Evolutionary conservation across 768 basidiomycete genomes (phyloP), one percentile per base, ranked within the genome.

Genomic region (Boletus barrowsii): DNA sequence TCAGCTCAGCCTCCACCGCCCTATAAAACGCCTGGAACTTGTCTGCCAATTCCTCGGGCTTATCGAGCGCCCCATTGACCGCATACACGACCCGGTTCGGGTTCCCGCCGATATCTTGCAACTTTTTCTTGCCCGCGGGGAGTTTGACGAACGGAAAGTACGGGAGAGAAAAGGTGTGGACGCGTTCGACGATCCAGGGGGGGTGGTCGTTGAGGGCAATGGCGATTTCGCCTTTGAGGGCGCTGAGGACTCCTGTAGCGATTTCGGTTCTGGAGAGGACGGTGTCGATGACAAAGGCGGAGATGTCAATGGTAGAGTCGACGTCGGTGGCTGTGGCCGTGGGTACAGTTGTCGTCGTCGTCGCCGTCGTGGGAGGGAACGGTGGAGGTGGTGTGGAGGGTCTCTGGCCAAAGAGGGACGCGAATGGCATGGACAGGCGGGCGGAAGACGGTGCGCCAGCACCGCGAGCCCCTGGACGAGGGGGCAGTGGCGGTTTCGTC

Each of bases 1-100:
- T 72, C 54, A 90, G 64, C 59, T 88, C 88, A 44, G 83, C 80
- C 59, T 90, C 88, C 17, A 93, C 68, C 5, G 72, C 68, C 6
- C 73, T 70, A 65, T 90, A 89, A 62, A 96, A 89, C 40, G 80
- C 79, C 67, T 95, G 93, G 51, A 93, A 74, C 42, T 68, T 70
- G n/a, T 72, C 66, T 2, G 77, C 70, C 17, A 77, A 69, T 29
- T 83, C 83, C 26, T 86, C 86, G 1, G 78, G 73, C 13, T 72
- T 72, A 39, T 82, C 73, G 1, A 75, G 62, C 4, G 69, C 64
- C 6, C 37, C 44, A 49, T 82, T 79, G 18, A 83, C 73, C 1
- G 75, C 65, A 61, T 79, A 78, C 49, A 51, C 36, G 30, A 57
- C 47, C 10, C 63, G 45, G 29, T 52, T 60, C 7, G 59, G 52